These are phyloP conservation scores for Euryodendron excelsum DNA, from an alignment of 148 eudicot genomes.

Conservation along the genomic window DNA sequence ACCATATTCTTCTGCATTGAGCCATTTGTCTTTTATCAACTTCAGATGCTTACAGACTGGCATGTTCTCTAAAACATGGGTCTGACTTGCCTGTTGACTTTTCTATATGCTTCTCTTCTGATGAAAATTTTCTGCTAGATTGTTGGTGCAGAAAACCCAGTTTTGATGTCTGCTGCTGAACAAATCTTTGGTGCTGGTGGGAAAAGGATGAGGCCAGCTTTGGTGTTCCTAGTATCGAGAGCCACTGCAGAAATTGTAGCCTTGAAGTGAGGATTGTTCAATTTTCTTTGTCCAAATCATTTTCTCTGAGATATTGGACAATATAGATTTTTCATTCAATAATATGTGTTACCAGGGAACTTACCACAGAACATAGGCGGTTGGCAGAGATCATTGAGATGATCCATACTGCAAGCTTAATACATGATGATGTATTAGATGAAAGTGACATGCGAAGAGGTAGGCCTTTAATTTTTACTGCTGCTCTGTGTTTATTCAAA, in stretches of 20 bases:
- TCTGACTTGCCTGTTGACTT: neutral
- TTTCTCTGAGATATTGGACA: neutral
- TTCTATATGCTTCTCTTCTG: constrained; percentile 19
- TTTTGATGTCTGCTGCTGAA: constrained; percentile 90
- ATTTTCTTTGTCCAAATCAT: constrained; percentile 19
- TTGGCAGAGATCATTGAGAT: constrained; percentile 85
- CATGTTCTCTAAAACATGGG: neutral
- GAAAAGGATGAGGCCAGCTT: constrained; percentile 96
- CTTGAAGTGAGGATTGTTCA: constrained; percentile 47
- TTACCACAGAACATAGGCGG: constrained; percentile 72
- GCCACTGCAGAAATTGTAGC: constrained; percentile 72
- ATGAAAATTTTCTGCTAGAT: constrained; percentile 49
- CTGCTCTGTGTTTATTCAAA: constrained; percentile 31
- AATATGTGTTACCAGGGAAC: constrained; percentile 59
- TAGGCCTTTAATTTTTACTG: constrained; percentile 24
- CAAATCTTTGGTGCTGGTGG: constrained; percentile 98
- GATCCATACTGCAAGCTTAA: constrained; percentile 95
- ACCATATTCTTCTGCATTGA: neutral
- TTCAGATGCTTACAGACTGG: constrained; percentile 8
- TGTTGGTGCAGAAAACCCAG: constrained; percentile 43
- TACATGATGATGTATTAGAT: constrained; percentile 89
- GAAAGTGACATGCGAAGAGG: constrained; percentile 95
- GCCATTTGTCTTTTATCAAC: constrained; percentile 4
- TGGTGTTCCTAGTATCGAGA: constrained; percentile 38
- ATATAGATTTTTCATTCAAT: constrained; percentile 5